Base-by-base conservation (phyloP, 306 rosid species). In the Quercus ilex region DNA sequence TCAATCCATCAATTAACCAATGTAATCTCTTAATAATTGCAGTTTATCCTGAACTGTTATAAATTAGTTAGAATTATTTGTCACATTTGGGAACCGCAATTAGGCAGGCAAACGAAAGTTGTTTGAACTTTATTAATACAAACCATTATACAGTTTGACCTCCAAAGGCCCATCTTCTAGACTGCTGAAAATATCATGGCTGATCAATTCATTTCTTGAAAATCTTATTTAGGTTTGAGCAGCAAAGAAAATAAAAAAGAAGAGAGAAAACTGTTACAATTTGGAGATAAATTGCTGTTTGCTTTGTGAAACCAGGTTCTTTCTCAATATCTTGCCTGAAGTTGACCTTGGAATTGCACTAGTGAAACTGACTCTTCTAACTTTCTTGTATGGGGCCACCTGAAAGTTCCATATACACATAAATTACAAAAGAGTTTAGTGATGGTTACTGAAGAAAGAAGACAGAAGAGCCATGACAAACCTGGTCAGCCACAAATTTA, bases 371-470 rank as follows among this genome's bases (percentile, higher is more conserved):
- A 94, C 97, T 78, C 78, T 86, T 87, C 97, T 87, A 53, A 92
- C 80, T 85, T 94, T 94, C 89, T 91, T 94, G 76, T 92, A 92
- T 20, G 98, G 93, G 17, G 98, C 98, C 81, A 94, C 98, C 98
- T 94, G 91, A 67, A 84, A 82, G 58, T 72, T 33, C 60, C 63
- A 60, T 69, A 3, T 35, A 8, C 46, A 41, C 46, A 64, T 51
- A 69, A 33, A 55, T 55, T 10, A 59, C 1, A 73, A 62, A 26
- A 33, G 5, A 9, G 23, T 20, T 41, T 65, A 55, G 74, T 55
- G 31, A 55, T 46, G 60, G 70, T 15, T 65, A 38, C 7, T 62
- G 12, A 12, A 25, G 76, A 75, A 4, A 55, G 4, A 73, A 6
- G n/a, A 77, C 17, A 30, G 8, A 69, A 14, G 12, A 59, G 23